A percentile compares a stretch with the other conserved stretches of the same genome.
Conservation (phyloP, 2,329 filamentous ascomycete species). For the Cladosporium colombiae region DNA sequence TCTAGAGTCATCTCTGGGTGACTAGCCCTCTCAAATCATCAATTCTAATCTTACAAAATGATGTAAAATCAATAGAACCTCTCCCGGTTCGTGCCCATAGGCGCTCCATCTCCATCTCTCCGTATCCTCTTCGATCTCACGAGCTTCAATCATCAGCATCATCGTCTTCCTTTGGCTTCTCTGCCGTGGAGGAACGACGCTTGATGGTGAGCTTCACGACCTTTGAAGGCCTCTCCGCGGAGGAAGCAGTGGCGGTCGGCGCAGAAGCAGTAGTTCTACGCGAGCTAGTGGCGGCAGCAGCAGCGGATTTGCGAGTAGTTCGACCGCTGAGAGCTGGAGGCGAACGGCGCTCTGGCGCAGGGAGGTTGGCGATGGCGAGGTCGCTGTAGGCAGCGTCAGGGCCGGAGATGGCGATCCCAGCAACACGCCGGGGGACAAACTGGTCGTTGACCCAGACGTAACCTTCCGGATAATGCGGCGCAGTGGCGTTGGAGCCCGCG, state of each 20-base stretch:
- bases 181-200: not conserved
- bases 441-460: not conserved
- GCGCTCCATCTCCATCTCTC: not conserved
- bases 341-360: not conserved
- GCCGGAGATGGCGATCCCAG: not conserved
- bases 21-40: conserved; percentile 2
- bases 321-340: not conserved
- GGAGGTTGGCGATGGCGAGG: not conserved
- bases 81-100: too few relatives aligned
- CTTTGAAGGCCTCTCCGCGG: not conserved
- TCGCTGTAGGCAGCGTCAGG: not conserved
- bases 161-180: not conserved
- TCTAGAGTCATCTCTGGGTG: conserved; percentile 8
- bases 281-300: not conserved
- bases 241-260: not conserved
- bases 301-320: not conserved
- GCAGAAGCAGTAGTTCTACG: not conserved
- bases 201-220: not conserved
- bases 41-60: too few relatives aligned
- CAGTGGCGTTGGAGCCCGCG: not conserved
- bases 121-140: not conserved
- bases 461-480: not conserved
- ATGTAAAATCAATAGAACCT: too few relatives aligned
- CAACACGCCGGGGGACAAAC: not conserved
- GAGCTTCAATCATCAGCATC: not conserved